phyloP scores from a whole-genome alignment of 305 asterid species.

The Fraxinus xanthoxyloides region DNA sequence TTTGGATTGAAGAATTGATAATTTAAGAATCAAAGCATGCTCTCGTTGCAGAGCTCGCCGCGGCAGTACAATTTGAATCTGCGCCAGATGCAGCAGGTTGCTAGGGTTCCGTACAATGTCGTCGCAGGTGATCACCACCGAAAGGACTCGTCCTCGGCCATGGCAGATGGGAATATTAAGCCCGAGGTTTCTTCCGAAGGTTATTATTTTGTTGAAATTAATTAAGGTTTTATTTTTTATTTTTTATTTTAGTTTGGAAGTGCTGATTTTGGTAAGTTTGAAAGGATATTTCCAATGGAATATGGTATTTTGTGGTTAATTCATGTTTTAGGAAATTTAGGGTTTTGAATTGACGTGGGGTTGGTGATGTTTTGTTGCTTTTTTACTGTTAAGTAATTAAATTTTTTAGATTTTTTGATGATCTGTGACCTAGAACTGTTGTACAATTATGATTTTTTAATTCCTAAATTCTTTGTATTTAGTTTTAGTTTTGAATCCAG shows the following conservation, averaged over 20 bases:
- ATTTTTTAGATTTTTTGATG: not conserved
- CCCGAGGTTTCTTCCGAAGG: slow-evolving; percentile 48
- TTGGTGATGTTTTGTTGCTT: not conserved
- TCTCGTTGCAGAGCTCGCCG: slow-evolving; percentile 89
- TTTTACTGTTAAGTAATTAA: not conserved
- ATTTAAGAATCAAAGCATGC: slow-evolving; percentile 40
- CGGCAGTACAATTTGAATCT: slow-evolving; percentile 58
- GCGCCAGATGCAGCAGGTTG: slow-evolving; percentile 36
- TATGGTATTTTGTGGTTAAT: not conserved
- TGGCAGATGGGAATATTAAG: slow-evolving; percentile 31
- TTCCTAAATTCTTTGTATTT: not conserved
- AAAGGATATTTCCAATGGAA: not conserved
- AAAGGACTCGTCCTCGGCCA: slow-evolving; percentile 40
- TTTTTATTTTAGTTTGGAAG: not conserved
- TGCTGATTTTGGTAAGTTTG: not conserved
- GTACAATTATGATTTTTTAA: not conserved
- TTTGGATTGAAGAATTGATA: slow-evolving; percentile 19
- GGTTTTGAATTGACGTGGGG: not conserved
- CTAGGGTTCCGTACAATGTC: slow-evolving; percentile 55
- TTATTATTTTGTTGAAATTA: slow-evolving; percentile 9
- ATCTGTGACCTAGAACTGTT: not conserved
- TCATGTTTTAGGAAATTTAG: not conserved
- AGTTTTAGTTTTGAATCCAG: not conserved
- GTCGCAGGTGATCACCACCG: slow-evolving; percentile 38
- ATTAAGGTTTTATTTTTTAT: not conserved